Base-by-base conservation (phyloP, 345 rosid species). In the Populus deltoides region DNA sequence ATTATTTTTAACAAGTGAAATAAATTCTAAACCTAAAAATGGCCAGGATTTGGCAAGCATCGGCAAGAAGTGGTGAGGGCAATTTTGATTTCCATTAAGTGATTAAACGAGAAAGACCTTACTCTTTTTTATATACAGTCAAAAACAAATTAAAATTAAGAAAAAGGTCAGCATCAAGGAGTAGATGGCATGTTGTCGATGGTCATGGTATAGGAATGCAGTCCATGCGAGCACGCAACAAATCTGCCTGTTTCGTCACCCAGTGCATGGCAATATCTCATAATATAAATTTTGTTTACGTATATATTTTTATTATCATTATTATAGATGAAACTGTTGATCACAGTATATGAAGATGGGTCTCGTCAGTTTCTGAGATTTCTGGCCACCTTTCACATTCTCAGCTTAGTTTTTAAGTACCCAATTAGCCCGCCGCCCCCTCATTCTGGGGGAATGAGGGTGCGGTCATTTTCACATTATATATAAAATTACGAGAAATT, bases 161-260 rank as follows among this genome's bases (percentile, higher is more conserved):
- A 70, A 33, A 63, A 49, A 59, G 11, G 87, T 83, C 73, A 69
- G 74, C 83, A 61, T 78, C 74, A 39, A 5, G 33, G 59, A 71
- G 80, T 88, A 83, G 85, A 62, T 83, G 90, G 81, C 82, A 74
- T 55, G 79, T 68, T 80, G 16, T 35, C 47, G 77, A 7, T 80
- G 89, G 81, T 82, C 66, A 53, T 45, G 77, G 77, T 1, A 31
- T 33, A 35, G 79, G 78, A 62, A 68, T 69, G 29, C 82, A 74
- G 74, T 55, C 85, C 91, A 84, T 86, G 89, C 15, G 3, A 41
- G 47, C 92, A 87, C 88, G 92, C 88, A 86, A 88, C 82, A 53
- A n/a, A 3, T 6, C 63, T 1, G 6, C 39, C 73, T 57, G 15
- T 76, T 77, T 77, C 86, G 86, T 85, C 90, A 79, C 73, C 51